phyloP scores from a whole-genome alignment of 768 basidiomycete genomes.

The Cystobasidium ongulense region DNA sequence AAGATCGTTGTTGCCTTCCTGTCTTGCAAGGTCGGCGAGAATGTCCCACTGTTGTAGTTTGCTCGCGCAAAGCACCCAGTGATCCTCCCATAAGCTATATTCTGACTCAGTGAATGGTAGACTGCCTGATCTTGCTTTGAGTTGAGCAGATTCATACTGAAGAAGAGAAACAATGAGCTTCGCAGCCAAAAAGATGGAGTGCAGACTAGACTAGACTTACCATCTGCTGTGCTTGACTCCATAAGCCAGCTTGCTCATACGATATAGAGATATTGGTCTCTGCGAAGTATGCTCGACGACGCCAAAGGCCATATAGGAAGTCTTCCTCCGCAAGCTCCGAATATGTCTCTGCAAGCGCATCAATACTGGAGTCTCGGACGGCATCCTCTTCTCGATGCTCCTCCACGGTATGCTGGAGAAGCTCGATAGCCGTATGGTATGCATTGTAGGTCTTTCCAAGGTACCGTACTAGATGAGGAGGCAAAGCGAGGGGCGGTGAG shows the following conservation, averaged over 20 bases:
- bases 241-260: constrained; percentile 94
- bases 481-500: constrained; percentile 73
- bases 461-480: constrained; percentile 91
- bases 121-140: constrained; percentile 65
- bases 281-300: constrained; percentile 72
- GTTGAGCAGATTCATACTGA: constrained; percentile 78
- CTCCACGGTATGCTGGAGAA: constrained; percentile 72
- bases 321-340: constrained; percentile 94
- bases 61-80: constrained; percentile 91
- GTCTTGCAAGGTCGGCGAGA: constrained; percentile 77
- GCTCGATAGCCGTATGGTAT: constrained; percentile 86
- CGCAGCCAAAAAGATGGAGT: not conserved
- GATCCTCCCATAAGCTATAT: constrained; percentile 97
- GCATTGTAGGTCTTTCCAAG: constrained; percentile 90
- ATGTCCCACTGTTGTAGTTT: constrained; percentile 98
- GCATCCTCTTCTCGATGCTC: constrained; percentile 61
- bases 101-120: constrained; percentile 90
- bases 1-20: constrained; percentile 82
- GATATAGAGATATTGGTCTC: constrained; percentile 83
- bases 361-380: constrained; percentile 72
- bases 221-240: constrained; percentile 77
- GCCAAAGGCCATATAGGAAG: constrained; percentile 92
- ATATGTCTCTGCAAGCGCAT: constrained; percentile 88
- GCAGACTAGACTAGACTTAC: not conserved
- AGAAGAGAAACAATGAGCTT: not conserved